These are phyloP conservation scores for Tulasnella sp. DNA, from an alignment of 768 basidiomycete species.

Conservation along the genomic window DNA sequence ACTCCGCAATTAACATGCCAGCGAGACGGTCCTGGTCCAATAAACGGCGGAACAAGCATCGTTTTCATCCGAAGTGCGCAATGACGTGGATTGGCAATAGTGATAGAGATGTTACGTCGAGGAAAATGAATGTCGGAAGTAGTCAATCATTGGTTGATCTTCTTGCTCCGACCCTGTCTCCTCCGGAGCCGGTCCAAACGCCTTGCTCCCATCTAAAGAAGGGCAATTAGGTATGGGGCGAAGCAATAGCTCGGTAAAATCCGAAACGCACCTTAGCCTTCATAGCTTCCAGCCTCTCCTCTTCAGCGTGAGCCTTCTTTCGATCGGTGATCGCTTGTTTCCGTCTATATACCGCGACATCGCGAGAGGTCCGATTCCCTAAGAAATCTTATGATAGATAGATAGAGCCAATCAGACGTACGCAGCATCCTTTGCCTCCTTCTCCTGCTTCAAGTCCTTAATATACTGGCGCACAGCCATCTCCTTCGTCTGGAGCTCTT, in stretches of 20 bases:
- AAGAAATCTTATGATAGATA: background rate
- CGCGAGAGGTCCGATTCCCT: no score
- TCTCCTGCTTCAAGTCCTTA: constrained; percentile 14
- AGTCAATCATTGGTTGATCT: constrained; percentile 47
- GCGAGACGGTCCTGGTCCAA: no score
- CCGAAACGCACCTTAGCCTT: constrained; percentile 40
- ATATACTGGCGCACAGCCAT: constrained; percentile 1
- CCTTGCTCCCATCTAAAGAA: constrained; percentile 69
- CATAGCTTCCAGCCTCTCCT: constrained; percentile 41
- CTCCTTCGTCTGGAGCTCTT: constrained; percentile 4
- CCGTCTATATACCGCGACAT: constrained; percentile 39
- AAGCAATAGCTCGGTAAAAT: background rate
- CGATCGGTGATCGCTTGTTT: constrained; percentile 56
- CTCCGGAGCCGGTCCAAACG: constrained; percentile 65
- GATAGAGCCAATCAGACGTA: background rate
- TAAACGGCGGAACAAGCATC: no score
- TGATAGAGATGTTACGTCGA: no score
- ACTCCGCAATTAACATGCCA: no score
- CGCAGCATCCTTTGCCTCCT: constrained; percentile 1
- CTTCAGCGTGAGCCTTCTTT: constrained; percentile 63
- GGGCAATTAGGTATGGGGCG: background rate
- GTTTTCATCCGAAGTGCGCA: no score
- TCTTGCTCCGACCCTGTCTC: constrained; percentile 66
- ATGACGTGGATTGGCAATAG: no score
- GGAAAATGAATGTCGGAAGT: no score